Percentiles rank a stretch among this genome's conserved stretches.
These are phyloP conservation scores for Isatis tinctoria DNA, from an alignment of 345 rosid genomes.

Conservation along the genomic window DNA sequence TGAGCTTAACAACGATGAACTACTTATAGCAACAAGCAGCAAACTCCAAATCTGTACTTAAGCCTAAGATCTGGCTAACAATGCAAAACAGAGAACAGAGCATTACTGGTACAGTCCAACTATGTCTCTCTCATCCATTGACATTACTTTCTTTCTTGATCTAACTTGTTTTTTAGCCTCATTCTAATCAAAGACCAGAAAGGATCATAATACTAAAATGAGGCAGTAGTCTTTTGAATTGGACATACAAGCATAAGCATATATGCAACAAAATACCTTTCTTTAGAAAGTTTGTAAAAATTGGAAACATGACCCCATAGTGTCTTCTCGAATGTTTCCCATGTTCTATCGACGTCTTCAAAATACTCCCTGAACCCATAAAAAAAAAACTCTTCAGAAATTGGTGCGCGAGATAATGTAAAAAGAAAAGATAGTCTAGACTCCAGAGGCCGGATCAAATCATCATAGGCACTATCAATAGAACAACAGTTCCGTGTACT, in stretches of 20 bases:
- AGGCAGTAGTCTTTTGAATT: background rate
- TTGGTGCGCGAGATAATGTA: background rate
- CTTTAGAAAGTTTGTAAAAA: conserved; percentile 86
- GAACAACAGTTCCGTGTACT: conserved; percentile 3
- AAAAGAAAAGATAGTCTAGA: conserved; percentile 9
- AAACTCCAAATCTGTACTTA: background rate
- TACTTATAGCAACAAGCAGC: background rate
- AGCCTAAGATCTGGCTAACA: background rate
- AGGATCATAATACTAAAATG: conserved; percentile 2
- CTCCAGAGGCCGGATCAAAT: background rate
- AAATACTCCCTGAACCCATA: conserved; percentile 74
- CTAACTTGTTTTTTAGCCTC: background rate
- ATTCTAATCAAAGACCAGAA: background rate
- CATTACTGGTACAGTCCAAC: background rate
- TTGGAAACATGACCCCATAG: conserved; percentile 85
- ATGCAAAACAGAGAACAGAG: background rate
- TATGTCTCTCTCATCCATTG: background rate
- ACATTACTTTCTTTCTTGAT: conserved; percentile 3
- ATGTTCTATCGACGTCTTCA: conserved; percentile 93
- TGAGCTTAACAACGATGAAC: background rate
- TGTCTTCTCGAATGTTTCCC: conserved; percentile 98
- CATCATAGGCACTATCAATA: conserved; percentile 14
- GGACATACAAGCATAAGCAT: conserved; percentile 7
- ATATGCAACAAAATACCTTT: conserved; percentile 55
- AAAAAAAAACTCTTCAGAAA: conserved; percentile 14